Base-by-base conservation (phyloP, 108 stramenopile genomes). In the Mayamaea pseudoterrestris region DNA sequence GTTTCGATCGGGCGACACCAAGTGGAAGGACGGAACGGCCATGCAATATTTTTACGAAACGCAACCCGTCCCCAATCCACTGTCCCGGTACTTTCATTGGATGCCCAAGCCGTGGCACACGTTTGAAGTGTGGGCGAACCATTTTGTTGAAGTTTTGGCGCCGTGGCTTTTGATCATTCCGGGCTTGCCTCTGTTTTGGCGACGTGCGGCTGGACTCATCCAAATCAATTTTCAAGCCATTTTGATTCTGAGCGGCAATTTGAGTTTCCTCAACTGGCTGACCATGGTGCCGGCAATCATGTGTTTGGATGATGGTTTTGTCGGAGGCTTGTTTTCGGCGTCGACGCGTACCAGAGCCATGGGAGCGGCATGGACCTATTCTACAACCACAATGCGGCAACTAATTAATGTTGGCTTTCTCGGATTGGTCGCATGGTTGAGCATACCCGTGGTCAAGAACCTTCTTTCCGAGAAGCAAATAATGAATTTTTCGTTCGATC, bases 31-130 rank as follows among this genome's bases (percentile, higher is more conserved):
- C 23, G 55, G 75, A 55, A 73, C 65, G 1, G 53, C 78, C 18
- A 80, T 80, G 78, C 27, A 80, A 30, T 71, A 74, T 26, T 74
- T 74, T 55, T 80, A 80, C 44, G 74, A 80, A 57, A 80, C 78
- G 16, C 78, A 74, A 54, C 78, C 78, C 8, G 65, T 75, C 2
- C 78, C 78, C 2, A 80, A 75, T 63, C 71, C 71, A 1, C 63
- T 80, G 47, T 53, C 71, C 2, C 41, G 46, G 41, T 70, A 73
- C 47, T 65, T 80, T 52, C 78, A 80, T 61, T 55, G 54, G 30
- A 61, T 61, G 58, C 78, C 78, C 2, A 58, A 55, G 27, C 5
- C 17, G 14, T 80, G 73, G 73, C 78, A 80, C 49, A 64, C 52
- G 45, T 58, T 55, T 40, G 78, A 80, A 57, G 68, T 72, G 9